Percentiles rank a stretch among this genome's conserved stretches.
Conservation (phyloP, 176 grass and related monocot genomes). For the Eragrostis curvula region DNA sequence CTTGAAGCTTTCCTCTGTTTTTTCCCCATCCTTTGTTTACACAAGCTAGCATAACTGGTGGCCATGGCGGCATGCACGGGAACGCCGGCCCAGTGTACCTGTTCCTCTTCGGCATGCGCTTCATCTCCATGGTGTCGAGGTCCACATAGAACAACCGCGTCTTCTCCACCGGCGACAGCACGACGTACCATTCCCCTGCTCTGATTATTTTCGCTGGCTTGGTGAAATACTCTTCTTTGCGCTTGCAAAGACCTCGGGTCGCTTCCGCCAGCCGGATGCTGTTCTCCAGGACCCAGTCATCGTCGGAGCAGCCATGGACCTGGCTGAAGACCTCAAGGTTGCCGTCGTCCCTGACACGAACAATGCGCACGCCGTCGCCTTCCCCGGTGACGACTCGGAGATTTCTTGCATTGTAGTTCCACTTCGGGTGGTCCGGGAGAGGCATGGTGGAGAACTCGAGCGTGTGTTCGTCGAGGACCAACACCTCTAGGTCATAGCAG, state of each 20-base stretch:
- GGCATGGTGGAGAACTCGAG: background rate
- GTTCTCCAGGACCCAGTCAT: background rate
- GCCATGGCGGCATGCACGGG: background rate
- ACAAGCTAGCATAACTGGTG: background rate
- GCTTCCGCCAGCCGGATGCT: background rate
- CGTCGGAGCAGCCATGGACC: background rate
- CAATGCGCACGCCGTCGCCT: background rate
- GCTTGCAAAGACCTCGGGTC: background rate
- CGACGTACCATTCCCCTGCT: background rate
- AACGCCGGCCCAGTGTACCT: background rate
- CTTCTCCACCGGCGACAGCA: no score
- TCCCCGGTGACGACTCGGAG: background rate
- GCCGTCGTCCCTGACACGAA: background rate
- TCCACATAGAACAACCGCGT: background rate
- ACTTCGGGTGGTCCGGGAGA: background rate
- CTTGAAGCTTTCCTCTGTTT: no score
- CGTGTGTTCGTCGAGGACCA: background rate
- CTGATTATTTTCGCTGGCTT: background rate
- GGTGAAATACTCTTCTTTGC: background rate
- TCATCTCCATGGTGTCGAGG: background rate
- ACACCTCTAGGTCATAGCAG: background rate
- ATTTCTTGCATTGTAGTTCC: background rate
- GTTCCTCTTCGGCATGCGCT: background rate
- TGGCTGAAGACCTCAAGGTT: background rate
- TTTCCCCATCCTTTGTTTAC: no score